Conservation (phyloP, 345 rosid genomes). For the Populus tremula region DNA sequence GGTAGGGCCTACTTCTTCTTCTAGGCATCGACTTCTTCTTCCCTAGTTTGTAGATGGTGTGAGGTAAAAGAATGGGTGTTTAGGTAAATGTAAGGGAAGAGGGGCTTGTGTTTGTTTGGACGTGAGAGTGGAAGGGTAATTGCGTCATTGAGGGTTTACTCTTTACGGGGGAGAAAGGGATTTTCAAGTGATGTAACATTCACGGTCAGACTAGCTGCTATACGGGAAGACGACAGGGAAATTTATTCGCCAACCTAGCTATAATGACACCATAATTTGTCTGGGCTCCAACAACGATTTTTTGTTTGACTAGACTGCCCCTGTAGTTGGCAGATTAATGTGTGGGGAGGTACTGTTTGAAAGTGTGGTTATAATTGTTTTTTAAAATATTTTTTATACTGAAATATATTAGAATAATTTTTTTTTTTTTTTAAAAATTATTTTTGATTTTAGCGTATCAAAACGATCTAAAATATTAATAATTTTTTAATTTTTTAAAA, state of each 20-base stretch:
- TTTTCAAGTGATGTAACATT: slow-evolving; percentile 31
- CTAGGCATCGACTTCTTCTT: neutral
- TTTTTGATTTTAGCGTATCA: too few species aligned
- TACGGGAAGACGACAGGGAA: slow-evolving; percentile 43
- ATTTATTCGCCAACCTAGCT: slow-evolving; percentile 38
- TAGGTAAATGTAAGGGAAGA: neutral
- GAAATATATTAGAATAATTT: too few species aligned
- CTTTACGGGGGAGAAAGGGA: slow-evolving; percentile 53
- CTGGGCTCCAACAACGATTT: slow-evolving; percentile 20
- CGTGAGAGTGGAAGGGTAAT: neutral
- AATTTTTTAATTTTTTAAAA: too few species aligned
- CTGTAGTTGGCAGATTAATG: neutral
- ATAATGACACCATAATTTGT: slow-evolving; percentile 44
- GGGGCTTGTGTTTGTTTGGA: neutral
- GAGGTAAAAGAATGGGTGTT: neutral
- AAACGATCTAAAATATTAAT: too few species aligned
- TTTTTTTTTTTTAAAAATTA: too few species aligned
- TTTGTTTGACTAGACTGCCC: slow-evolving; percentile 24
- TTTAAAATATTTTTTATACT: too few species aligned
- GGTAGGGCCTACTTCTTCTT: slow-evolving; percentile 27
- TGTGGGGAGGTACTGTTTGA: neutral
- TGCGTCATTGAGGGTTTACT: slow-evolving; percentile 8
- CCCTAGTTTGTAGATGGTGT: too few species aligned
- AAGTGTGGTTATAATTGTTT: too few species aligned
- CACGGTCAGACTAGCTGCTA: slow-evolving; percentile 26